These are phyloP conservation scores for Candida silvicultrix DNA, from an alignment of 805 yeast genomes.

Conservation along the genomic window DNA sequence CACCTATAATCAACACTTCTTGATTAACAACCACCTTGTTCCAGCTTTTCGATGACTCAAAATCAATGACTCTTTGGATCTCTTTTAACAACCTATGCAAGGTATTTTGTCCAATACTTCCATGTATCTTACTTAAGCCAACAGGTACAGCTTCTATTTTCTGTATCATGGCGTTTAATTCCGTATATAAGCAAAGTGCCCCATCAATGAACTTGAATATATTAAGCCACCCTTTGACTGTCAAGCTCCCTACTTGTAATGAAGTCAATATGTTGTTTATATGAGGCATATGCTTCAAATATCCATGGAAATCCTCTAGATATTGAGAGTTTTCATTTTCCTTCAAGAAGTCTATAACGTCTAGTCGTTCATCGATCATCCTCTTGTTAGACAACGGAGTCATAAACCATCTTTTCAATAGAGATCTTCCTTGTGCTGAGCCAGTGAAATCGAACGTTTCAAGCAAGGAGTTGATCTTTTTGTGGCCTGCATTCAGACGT, in stretches of 20 bases:
- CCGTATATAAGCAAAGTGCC: background rate
- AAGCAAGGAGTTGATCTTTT: conserved; percentile 4
- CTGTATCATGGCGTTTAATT: background rate
- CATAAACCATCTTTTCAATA: conserved; percentile 27
- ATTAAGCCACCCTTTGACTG: conserved; percentile 1
- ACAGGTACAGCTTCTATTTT: background rate
- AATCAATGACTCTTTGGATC: conserved; percentile 25
- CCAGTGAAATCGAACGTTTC: conserved; percentile 20
- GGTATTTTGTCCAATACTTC: conserved; percentile 12
- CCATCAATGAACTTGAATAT: background rate
- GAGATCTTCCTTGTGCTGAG: conserved; percentile 24
- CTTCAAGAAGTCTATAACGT: conserved; percentile 21
- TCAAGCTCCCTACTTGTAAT: conserved; percentile 4
- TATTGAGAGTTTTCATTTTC: conserved; percentile 13
- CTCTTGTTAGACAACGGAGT: conserved; percentile 27
- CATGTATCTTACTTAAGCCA: too few species aligned
- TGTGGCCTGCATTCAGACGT: background rate
- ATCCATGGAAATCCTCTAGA: conserved; percentile 15
- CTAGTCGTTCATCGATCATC: conserved; percentile 24
- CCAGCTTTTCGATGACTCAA: conserved; percentile 26
- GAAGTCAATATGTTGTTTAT: conserved; percentile 18
- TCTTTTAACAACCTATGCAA: conserved; percentile 2
- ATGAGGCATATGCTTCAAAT: conserved; percentile 25
- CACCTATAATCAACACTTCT: background rate
- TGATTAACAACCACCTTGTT: conserved; percentile 5